Evolutionary conservation across 2,329 filamentous ascomycete genomes (phyloP).

Genomic region (Cercospora berteroae): DNA sequence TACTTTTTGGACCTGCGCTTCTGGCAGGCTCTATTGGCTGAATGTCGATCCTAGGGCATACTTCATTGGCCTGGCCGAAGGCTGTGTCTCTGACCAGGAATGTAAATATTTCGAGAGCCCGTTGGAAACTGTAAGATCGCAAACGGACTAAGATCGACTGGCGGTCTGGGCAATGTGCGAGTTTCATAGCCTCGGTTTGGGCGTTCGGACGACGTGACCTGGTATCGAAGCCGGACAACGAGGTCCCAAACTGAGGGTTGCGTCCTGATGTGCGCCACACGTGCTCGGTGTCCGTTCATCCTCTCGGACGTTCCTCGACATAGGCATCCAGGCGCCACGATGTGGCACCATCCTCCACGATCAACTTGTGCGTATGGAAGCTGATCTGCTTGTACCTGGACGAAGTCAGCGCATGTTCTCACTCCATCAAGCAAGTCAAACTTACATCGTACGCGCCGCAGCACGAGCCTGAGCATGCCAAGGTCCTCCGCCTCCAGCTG

Average conservation of each 20-base stretch:
- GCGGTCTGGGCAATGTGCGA: not conserved
- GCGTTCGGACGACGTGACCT: not conserved
- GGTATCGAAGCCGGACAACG: not conserved
- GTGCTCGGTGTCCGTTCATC: not conserved
- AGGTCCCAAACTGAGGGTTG: not conserved
- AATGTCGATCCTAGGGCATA: not conserved
- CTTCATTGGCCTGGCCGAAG: not conserved
- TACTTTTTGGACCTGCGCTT: not conserved
- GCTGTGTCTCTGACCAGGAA: not conserved
- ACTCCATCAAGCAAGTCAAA: not conserved
- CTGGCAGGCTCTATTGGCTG: not conserved
- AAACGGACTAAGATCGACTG: not conserved
- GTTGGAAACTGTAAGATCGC: not conserved
- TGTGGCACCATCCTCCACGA: slow-evolving; percentile 63
- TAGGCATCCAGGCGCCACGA: slow-evolving; percentile 51
- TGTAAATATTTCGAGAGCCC: not conserved
- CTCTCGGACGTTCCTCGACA: not conserved
- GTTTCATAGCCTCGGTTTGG: not conserved
- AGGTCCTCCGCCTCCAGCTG: slow-evolving; percentile 58
- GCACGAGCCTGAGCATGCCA: slow-evolving; percentile 56
- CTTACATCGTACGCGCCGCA: slow-evolving; percentile 47
- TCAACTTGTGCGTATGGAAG: slow-evolving; percentile 50
- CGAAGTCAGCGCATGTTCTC: not conserved
- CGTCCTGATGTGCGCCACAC: not conserved
- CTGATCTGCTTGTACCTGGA: slow-evolving; percentile 42